phyloP scores from a whole-genome alignment of 169 alveolate species.

The Plasmodium gonderi region DNA sequence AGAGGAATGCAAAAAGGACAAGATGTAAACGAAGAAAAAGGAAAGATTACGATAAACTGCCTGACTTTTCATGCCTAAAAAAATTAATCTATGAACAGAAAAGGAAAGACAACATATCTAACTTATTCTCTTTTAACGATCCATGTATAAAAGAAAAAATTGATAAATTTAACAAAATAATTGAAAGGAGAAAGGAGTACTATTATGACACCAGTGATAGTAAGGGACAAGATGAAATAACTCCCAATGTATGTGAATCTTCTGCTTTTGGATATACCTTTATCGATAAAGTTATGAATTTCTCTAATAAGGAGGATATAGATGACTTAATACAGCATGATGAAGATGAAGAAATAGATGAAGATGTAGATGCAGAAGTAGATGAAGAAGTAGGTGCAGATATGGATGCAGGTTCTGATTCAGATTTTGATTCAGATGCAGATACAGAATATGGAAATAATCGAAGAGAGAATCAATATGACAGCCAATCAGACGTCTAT shows the following conservation, averaged over 20 bases:
- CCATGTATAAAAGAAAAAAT: slow-evolving; percentile 52
- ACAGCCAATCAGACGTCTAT: too few relatives aligned
- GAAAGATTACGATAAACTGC: slow-evolving; percentile 28
- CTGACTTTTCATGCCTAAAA: slow-evolving; percentile 68
- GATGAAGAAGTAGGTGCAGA: neutral
- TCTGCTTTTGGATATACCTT: slow-evolving; percentile 70
- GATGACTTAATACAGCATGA: slow-evolving; percentile 66
- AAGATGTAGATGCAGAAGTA: neutral
- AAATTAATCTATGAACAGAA: slow-evolving; percentile 70
- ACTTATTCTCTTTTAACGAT: slow-evolving; percentile 64
- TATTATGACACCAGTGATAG: neutral
- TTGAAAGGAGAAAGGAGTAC: slow-evolving; percentile 49
- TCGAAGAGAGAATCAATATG: too few relatives aligned
- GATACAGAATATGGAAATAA: too few relatives aligned
- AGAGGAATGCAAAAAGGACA: neutral
- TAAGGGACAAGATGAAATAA: slow-evolving; percentile 27
- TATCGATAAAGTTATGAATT: slow-evolving; percentile 20
- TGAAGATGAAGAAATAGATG: slow-evolving; percentile 51
- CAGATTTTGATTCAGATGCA: too few relatives aligned
- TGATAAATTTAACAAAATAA: slow-evolving; percentile 48
- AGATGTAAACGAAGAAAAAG: slow-evolving; percentile 5
- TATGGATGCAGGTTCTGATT: neutral
- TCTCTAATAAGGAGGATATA: slow-evolving; percentile 28
- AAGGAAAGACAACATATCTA: slow-evolving; percentile 19
- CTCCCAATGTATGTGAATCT: slow-evolving; percentile 41